These are phyloP conservation scores for Panicum miliaceum DNA, from an alignment of 176 grass and related monocot genomes.

Conservation along the genomic window DNA sequence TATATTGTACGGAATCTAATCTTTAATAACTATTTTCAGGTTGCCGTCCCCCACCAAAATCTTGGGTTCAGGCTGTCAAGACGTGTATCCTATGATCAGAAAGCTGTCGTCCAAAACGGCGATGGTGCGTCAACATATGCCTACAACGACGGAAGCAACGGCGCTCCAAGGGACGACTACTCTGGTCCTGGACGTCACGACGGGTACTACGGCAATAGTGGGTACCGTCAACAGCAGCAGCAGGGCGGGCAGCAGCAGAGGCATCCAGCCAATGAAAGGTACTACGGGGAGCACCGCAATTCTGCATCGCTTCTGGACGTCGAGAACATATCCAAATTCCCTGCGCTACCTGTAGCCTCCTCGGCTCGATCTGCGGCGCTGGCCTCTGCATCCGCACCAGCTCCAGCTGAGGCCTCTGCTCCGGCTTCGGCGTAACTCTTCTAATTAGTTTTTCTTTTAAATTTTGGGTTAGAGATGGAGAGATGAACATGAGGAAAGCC, in stretches of 20 bases:
- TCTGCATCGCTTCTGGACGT: background rate
- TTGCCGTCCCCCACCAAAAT: background rate
- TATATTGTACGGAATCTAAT: background rate
- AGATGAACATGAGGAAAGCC: background rate
- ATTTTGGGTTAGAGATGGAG: background rate
- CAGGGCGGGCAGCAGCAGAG: background rate
- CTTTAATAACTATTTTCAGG: slow-evolving; percentile 16
- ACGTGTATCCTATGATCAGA: background rate
- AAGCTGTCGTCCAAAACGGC: background rate
- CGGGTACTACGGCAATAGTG: background rate
- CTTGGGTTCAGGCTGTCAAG: background rate
- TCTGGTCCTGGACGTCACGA: background rate
- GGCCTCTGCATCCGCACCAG: background rate
- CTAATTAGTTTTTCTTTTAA: background rate
- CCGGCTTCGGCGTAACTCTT: background rate
- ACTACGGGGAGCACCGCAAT: background rate
- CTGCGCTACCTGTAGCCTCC: background rate
- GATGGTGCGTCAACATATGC: background rate
- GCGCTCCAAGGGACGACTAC: background rate
- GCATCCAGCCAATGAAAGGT: background rate
- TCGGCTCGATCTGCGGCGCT: background rate
- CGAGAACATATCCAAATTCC: background rate
- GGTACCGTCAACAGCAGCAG: background rate
- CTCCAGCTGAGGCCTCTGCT: background rate
- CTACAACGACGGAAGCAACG: background rate